Base-by-base conservation (phyloP, 2,329 filamentous ascomycete species). In the Colletotrichum lini region DNA sequence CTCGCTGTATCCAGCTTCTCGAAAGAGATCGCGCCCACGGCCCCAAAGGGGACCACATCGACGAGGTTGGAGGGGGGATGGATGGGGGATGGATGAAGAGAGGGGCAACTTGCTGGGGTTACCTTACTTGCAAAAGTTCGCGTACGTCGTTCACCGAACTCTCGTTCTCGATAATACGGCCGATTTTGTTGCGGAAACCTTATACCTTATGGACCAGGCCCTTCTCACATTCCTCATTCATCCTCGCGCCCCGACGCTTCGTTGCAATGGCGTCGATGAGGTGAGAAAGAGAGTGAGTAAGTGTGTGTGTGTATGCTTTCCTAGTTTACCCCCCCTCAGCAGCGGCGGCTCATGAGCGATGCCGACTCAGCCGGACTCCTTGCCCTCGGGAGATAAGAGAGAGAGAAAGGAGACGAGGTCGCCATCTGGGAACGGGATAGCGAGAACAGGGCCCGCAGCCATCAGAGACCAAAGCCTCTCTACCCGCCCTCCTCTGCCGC, bases 281-380 rank as follows among this genome's bases (percentile, higher is more conserved):
- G 47, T 23, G 18, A 54, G 15, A 18, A 26, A 35, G 30, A 35
- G 30, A 1, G 30, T 35, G 30, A 2, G 30, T 35, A 2, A 8
- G 30, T 9, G 30, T 35, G 30, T 35, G 30, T 7, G 8, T 35
- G 1, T 35, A 35, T 35, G 30, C 8, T 35, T 35, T 35, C 8
- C 30, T 35, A 9, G 26, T 30, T 30, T 30, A 6, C 26, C 4
- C 26, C 26, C 26, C 26, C 26, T 30, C 26, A 30, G 8, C 30
- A 35, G 8, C 35, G 35, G 35, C 35, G 35, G 35, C 35, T 10
- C 30, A 23, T 5, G 44, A 45, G 60, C 49, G 21, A 30, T 72
- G 65, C 69, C 69, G 69, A 59, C 35, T 58, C n/a, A 72, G 69
- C 65, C 69, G 69, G 69, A 26, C 52, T 58, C 57, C 57, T 21